Evolutionary conservation across 768 basidiomycete genomes (phyloP).

Genomic region (Rhizopogon roseolus): DNA sequence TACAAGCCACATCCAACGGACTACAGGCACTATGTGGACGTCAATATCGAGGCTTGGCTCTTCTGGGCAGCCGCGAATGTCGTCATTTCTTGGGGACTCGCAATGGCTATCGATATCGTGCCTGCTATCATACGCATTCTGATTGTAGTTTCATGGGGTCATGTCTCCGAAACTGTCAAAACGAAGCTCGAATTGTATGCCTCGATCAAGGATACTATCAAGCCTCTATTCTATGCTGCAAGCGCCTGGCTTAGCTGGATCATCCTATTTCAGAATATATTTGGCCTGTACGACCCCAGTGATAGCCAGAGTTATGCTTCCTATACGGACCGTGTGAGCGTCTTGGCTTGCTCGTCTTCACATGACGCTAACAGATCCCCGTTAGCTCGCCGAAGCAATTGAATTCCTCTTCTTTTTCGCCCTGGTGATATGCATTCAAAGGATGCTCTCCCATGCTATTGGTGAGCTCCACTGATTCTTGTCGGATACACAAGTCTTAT

Average conservation of each 20-base stretch:
- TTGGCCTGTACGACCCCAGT: slow-evolving; percentile 42
- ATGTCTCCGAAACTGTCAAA: slow-evolving; percentile 67
- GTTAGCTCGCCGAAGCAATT: slow-evolving; percentile 57
- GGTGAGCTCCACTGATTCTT: slow-evolving; percentile 21
- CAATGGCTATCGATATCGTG: slow-evolving; percentile 63
- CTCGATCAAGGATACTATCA: slow-evolving; percentile 63
- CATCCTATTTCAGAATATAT: slow-evolving; percentile 69
- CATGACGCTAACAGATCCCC: background rate
- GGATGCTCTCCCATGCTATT: slow-evolving; percentile 67
- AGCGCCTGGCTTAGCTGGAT: slow-evolving; percentile 71
- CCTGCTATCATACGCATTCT: slow-evolving; percentile 49
- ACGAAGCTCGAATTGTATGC: slow-evolving; percentile 63
- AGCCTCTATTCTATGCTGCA: slow-evolving; percentile 70
- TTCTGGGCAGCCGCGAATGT: slow-evolving; percentile 81
- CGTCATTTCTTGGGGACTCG: slow-evolving; percentile 75
- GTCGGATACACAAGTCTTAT: background rate
- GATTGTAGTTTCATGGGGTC: slow-evolving; percentile 66
- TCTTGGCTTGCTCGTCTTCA: background rate
- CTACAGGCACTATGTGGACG: slow-evolving; percentile 53
- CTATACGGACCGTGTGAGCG: slow-evolving; percentile 57
- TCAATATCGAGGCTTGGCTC: slow-evolving; percentile 73
- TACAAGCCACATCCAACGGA: slow-evolving; percentile 54
- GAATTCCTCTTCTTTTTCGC: slow-evolving; percentile 75
- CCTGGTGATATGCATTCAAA: slow-evolving; percentile 56
- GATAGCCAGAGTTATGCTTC: slow-evolving; percentile 42